Conservation (phyloP, 2,329 filamentous ascomycete species). For the Aspergillus awamori region DNA sequence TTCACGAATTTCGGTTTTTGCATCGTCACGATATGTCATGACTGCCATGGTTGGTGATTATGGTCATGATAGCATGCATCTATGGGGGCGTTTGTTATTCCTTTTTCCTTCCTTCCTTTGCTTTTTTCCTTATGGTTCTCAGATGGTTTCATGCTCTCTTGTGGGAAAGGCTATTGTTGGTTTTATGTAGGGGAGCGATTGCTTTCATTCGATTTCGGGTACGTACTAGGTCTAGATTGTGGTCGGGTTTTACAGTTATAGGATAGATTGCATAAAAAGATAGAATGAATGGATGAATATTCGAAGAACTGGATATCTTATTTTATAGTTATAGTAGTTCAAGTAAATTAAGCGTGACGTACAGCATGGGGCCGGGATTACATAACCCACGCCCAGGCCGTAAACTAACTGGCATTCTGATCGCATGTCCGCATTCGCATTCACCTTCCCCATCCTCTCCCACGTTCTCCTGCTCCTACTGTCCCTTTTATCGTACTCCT, state of each 20-base stretch:
- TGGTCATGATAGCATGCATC: background rate
- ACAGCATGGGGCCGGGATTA: background rate
- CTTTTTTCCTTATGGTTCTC: background rate
- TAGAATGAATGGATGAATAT: too few species aligned
- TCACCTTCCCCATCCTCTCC: constrained; percentile 4
- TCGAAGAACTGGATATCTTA: too few species aligned
- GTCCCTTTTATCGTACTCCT: constrained; percentile 18
- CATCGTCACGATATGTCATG: background rate
- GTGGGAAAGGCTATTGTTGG: background rate
- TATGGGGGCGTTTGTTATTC: background rate
- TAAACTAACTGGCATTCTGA: background rate
- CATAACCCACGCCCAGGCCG: constrained; percentile 6
- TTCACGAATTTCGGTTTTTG: background rate
- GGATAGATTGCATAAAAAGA: background rate
- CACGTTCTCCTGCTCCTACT: constrained; percentile 4
- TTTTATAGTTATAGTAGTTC: background rate
- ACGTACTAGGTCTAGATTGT: background rate
- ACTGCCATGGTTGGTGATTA: background rate
- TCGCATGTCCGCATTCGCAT: constrained; percentile 11
- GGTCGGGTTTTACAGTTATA: background rate
- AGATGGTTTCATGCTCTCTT: background rate
- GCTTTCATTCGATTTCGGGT: background rate
- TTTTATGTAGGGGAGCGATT: background rate
- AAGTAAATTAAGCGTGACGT: background rate
- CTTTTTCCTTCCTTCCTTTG: background rate